Percentiles rank a stretch among this genome's conserved stretches.
These are phyloP conservation scores for Pseudogymnoascus verrucosus DNA, from an alignment of 2,329 filamentous ascomycete species.

Conservation along the genomic window DNA sequence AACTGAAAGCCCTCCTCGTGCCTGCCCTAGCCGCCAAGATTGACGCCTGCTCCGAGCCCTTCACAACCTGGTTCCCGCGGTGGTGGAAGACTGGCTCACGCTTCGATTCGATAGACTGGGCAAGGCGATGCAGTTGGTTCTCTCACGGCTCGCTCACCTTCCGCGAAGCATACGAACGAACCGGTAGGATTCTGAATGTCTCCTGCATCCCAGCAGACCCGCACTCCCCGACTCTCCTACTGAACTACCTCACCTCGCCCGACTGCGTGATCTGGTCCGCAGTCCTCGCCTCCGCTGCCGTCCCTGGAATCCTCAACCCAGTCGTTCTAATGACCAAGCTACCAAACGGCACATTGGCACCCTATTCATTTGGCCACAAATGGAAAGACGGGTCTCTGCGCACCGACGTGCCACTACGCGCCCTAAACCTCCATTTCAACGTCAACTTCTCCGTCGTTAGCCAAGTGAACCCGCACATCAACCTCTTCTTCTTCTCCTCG, in stretches of 20 bases:
- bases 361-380: conserved; percentile 96
- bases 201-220: conserved; percentile 94
- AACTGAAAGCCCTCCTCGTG: conserved; percentile 75
- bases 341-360: conserved; percentile 65
- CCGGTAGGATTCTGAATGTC: conserved; percentile 89
- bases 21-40: conserved; percentile 81
- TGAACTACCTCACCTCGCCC: conserved; percentile 89
- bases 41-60: conserved; percentile 72
- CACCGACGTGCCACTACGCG: conserved; percentile 91
- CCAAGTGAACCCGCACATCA: conserved; percentile 94
- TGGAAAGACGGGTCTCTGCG: conserved; percentile 96
- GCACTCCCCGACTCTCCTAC: conserved; percentile 79
- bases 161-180: conserved; percentile 86
- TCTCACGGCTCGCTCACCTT: conserved; percentile 88
- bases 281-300: conserved; percentile 86
- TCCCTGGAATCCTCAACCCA: conserved; percentile 91
- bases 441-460: conserved; percentile 91
- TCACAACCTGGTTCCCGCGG: conserved; percentile 66
- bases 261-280: conserved; percentile 99
- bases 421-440: conserved; percentile 93
- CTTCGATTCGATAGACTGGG: conserved; percentile 93
- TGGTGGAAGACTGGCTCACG: conserved; percentile 92
- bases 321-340: conserved; percentile 91
- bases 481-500: conserved; percentile 97
- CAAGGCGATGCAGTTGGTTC: conserved; percentile 78